Evolutionary conservation across 257 asterid genomes (phyloP), one percentile per base, ranked within the genome.

Genomic region (Capsicum baccatum): DNA sequence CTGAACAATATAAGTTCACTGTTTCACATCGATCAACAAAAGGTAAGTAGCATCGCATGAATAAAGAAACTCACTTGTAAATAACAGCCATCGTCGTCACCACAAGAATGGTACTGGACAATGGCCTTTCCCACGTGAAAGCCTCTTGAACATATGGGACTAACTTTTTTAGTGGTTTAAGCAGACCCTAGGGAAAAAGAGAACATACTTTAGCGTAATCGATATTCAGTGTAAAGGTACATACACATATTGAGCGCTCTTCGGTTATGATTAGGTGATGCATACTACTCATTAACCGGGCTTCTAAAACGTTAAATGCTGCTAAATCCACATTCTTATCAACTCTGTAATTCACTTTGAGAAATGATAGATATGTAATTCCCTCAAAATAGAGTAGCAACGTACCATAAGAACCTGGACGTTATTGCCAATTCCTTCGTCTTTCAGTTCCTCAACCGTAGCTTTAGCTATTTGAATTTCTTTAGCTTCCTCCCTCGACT

Each of bases 341-440:
- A 19, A 9, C 39, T 33, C 12, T 10, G 44, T 58, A 5, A 11
- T 64, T 64, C 44, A 11, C 10, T 21, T 10, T 4, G 16, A 10
- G 42, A 21, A 21, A 63, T 6, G 16, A 33, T 13, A 66, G 8
- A 50, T n/a, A 79, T 26, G 48, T 1, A 16, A 37, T 58, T n/a
- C 5, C 56, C 33, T 10, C 39, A 3, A 47, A 81, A 3, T 13
- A 60, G 62, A 79, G 39, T 14, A 52, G 8, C 26, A 83, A 74
- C 93, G 79, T 87, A 94, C 99, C 90, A 93, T 80, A 84, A 96
- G 97, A 88, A 94, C 90, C 87, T 90, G 97, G 26, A 92, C 92
- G 26, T 94, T 96, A 62, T 93, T 90, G 63, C 92, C 87, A 58
- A 96, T 88, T 9, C 99, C 97, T 44, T 96, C 98, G 81, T 94